Evolutionary conservation across 2,329 filamentous ascomycete species (phyloP), one percentile per base, ranked within the genome.

Genomic region (Xylariaceae sp.): DNA sequence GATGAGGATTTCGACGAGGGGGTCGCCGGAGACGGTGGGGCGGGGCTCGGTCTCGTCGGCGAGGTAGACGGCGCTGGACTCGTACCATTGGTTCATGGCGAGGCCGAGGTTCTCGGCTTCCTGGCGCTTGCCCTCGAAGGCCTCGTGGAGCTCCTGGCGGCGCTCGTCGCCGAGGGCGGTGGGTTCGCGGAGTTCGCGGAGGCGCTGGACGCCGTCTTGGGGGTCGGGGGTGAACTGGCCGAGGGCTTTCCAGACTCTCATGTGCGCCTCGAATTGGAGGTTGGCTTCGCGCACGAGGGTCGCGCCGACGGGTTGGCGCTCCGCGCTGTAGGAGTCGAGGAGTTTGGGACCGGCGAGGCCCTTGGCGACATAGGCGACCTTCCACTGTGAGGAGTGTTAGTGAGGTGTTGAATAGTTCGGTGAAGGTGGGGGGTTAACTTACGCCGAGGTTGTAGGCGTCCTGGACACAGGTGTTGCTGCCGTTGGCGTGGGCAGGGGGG

Each of bases 381-480:
- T 84, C 81, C 80, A 84, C 10, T 64, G 48, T 1, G 5, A 1
- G 11, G n/a, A 13, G n/a, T 39, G 17, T 63, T 2, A 63, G 61
- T 6, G 49, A 45, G 18, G 13, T 1, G 39, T n/a, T 13, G 17
- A 4, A 13, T 17, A 5, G 23, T 30, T 30, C 23, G 23, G 23
- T 30, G 23, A 5, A 47, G 7, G 15, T 7, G 11, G 15, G n/a
- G 15, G 30, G 2, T 23, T 35, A 3, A 61, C 62, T 61, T 15
- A 64, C 62, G 6, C 79, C 81, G 1, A 83, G 72, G 63, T 84
- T 83, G 68, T 76, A 81, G 0, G 81, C 78, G 64, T 83, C 81
- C 66, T 82, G 80, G 30, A 84, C 79, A 62, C 82, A 84, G 0
- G 82, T 85, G 66, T 85, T 85, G 34, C 77, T 80, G 1, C 82